Evolutionary conservation across 2,329 filamentous ascomycete genomes (phyloP).

Genomic region (Waltergamsia citrina): DNA sequence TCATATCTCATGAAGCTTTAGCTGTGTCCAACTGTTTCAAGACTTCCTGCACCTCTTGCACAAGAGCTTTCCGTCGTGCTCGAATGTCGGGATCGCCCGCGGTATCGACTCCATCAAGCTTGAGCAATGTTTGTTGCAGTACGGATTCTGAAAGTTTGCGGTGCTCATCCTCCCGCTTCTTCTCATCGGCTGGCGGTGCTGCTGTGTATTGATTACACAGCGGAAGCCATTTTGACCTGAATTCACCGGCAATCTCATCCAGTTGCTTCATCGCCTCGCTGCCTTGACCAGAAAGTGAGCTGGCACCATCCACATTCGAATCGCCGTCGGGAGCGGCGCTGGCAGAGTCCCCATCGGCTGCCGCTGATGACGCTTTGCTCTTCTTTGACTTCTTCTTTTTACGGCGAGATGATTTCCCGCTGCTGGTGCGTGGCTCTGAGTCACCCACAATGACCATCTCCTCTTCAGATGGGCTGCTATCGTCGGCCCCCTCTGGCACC

Average conservation of each 20-base stretch:
- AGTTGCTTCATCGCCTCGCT: slow-evolving; percentile 44
- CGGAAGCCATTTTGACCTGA: slow-evolving; percentile 55
- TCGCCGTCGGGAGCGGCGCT: slow-evolving; percentile 35
- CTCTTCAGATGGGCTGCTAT: slow-evolving; percentile 28
- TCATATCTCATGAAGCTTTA: slow-evolving; percentile 14
- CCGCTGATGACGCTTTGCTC: slow-evolving; percentile 32
- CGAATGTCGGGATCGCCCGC: slow-evolving; percentile 59
- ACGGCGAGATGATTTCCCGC: slow-evolving; percentile 25
- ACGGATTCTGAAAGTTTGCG: slow-evolving; percentile 67
- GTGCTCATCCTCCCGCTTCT: slow-evolving; percentile 66
- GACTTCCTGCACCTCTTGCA: slow-evolving; percentile 60
- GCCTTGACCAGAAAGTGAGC: slow-evolving; percentile 16
- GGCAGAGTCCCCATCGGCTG: slow-evolving; percentile 25
- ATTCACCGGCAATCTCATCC: slow-evolving; percentile 54
- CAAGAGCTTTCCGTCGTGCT: slow-evolving; percentile 58
- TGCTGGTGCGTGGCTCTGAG: too few relatives aligned
- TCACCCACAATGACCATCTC: slow-evolving; percentile 33
- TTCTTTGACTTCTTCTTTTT: slow-evolving; percentile 30
- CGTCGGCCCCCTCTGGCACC: slow-evolving; percentile 26
- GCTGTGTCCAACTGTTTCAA: slow-evolving; percentile 53
- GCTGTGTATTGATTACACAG: slow-evolving; percentile 52
- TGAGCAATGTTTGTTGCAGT: slow-evolving; percentile 66
- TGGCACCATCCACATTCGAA: slow-evolving; percentile 29
- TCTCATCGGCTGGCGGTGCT: slow-evolving; percentile 53
- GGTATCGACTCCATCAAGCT: slow-evolving; percentile 67